Evolutionary conservation across 495 filamentous ascomycete species (phyloP), one percentile per base, ranked within the genome.

Genomic region (Diplogelasinospora grovesii): DNA sequence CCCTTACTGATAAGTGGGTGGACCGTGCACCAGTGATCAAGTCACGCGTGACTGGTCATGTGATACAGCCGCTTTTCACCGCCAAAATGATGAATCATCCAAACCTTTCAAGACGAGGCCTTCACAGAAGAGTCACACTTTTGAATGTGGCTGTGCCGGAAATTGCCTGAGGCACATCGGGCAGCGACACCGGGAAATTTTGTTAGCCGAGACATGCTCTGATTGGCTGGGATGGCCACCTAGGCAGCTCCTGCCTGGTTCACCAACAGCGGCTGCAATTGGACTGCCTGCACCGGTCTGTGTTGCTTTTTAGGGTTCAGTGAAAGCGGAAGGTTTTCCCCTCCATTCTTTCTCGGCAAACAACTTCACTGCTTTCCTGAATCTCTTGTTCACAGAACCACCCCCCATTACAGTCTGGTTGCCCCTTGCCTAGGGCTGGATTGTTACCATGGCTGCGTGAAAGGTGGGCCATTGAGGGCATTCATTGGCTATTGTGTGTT

Each of bases 401-500:
- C n/a, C n/a, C n/a, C n/a, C n/a, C n/a, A n/a, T n/a, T n/a, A n/a
- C n/a, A n/a, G n/a, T n/a, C n/a, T n/a, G n/a, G n/a, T n/a, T n/a
- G n/a, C n/a, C n/a, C n/a, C n/a, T n/a, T n/a, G n/a, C n/a, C n/a
- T 10, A 33, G 25, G 27, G 18, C 39, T 34, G 28, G 30, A 18
- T 28, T 32, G 19, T 13, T 32, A 19, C n/a, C 28, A 29, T 36
- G 20, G 31, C 26, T 37, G 31, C 23, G 14, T 23, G 8, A 6
- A 37, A 24, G n/a, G 41, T 44, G 33, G 33, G 21, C 11, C 36
- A 31, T 8, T 4, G 7, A 10, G 43, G 31, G 16, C 20, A 1
- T 24, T 46, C 27, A 51, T 51, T 51, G 48, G 48, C 6, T 34
- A 15, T 22, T 6, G 29, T 16, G 24, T 28, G 10, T 5, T 24